Percentiles rank a stretch among this genome's conserved stretches.
Conservation (phyloP, 1,284 basidiomycete genomes). For the Neonothopanus nambi region DNA sequence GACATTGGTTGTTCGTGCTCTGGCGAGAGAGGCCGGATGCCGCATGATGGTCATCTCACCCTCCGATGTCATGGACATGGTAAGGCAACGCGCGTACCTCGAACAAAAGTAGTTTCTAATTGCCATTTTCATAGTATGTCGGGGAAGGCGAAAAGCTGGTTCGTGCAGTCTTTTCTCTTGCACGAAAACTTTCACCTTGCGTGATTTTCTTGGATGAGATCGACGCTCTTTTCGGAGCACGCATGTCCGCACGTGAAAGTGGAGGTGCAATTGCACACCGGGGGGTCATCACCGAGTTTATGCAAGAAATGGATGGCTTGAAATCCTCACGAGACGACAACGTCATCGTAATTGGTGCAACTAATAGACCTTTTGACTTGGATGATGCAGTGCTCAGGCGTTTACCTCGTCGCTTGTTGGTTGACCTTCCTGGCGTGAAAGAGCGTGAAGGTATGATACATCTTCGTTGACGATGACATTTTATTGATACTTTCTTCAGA, state of each 20-base stretch:
- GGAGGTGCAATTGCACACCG: conserved; percentile 84
- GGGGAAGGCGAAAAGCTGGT: conserved; percentile 96
- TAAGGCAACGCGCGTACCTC: conserved; percentile 31
- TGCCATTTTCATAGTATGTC: conserved; percentile 65
- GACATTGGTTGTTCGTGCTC: conserved; percentile 85
- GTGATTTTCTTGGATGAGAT: conserved; percentile 97
- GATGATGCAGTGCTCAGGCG: conserved; percentile 86
- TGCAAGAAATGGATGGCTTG: conserved; percentile 98
- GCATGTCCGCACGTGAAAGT: conserved; percentile 78
- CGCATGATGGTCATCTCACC: conserved; percentile 85
- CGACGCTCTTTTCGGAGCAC: conserved; percentile 90
- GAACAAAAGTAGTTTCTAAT: not conserved
- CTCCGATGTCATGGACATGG: conserved; percentile 90
- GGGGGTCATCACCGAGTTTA: conserved; percentile 89
- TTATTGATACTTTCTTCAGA: conserved; percentile 42
- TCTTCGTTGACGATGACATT: not conserved
- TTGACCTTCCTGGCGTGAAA: conserved; percentile 82
- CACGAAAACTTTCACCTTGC: conserved; percentile 85
- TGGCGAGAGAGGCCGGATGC: conserved; percentile 90
- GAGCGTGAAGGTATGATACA: conserved; percentile 71
- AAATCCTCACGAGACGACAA: conserved; percentile 78
- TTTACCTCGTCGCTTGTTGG: conserved; percentile 78
- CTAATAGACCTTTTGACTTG: conserved; percentile 85
- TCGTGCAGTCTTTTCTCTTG: conserved; percentile 87
- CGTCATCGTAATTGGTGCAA: conserved; percentile 93